phyloP scores from a whole-genome alignment of 179 eudicot species.

The Spinacia oleracea region DNA sequence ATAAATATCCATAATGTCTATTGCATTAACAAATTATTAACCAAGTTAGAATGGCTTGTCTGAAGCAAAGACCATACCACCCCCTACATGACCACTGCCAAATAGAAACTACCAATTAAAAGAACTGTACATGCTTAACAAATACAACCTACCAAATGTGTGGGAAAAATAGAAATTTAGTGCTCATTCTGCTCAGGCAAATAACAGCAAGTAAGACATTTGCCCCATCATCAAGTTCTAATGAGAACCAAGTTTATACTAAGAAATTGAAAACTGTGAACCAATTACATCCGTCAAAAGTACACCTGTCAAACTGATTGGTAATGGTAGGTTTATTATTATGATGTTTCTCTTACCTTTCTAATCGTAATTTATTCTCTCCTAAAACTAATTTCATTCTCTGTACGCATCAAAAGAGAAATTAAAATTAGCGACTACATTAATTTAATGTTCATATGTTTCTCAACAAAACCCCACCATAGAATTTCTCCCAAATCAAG shows the following conservation, averaged over 20 bases:
- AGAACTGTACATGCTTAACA: neutral
- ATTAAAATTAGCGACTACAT: too few species aligned
- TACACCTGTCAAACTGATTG: too few species aligned
- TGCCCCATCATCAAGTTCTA: neutral
- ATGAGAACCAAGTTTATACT: neutral
- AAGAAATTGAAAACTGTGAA: too few species aligned
- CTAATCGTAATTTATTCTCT: too few species aligned
- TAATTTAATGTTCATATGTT: too few species aligned
- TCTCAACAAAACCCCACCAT: too few species aligned
- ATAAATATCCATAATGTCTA: neutral
- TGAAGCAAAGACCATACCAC: conserved; percentile 7
- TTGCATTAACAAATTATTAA: neutral
- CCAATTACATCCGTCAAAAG: too few species aligned
- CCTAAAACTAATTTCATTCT: too few species aligned
- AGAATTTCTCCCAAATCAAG: too few species aligned
- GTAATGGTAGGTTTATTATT: too few species aligned
- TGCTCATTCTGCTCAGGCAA: neutral
- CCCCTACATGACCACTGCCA: neutral
- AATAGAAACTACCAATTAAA: neutral
- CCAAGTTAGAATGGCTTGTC: neutral
- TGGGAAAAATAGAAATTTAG: neutral
- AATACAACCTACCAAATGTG: neutral
- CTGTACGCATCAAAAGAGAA: too few species aligned
- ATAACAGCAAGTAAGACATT: neutral
- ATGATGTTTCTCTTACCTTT: too few species aligned